Evolutionary conservation across 2,329 filamentous ascomycete genomes (phyloP).

Genomic region (Alternaria rosae): DNA sequence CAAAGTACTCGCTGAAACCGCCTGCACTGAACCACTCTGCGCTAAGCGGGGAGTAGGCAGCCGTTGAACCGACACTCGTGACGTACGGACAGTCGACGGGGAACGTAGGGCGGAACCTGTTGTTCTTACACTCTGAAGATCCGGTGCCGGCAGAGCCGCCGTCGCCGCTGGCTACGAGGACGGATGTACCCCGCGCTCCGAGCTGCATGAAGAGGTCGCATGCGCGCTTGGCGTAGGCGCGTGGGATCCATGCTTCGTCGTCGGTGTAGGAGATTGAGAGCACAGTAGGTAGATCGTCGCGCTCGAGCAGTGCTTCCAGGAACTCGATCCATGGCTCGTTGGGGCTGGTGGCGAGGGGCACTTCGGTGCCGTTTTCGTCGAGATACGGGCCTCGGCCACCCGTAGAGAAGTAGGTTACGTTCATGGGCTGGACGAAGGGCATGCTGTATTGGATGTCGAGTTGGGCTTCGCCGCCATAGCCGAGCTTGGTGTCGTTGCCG

Average conservation of each 20-base stretch:
- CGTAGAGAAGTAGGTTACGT: background rate
- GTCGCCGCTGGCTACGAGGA: background rate
- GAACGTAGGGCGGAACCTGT: background rate
- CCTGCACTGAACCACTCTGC: background rate
- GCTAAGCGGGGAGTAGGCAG: background rate
- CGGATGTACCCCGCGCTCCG: background rate
- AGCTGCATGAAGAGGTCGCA: background rate
- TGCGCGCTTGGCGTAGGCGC: background rate
- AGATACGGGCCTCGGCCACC: background rate
- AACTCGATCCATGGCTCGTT: background rate
- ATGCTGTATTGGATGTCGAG: constrained; percentile 1
- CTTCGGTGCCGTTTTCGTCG: background rate
- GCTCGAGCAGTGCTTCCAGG: background rate
- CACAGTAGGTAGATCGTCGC: background rate
- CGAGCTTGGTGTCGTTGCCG: background rate
- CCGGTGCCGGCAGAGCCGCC: background rate
- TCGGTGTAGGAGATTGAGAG: background rate
- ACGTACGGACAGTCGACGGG: background rate
- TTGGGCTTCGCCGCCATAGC: background rate
- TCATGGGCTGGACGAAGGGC: background rate
- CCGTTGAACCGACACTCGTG: background rate
- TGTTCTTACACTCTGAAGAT: background rate
- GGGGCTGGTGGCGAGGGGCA: background rate
- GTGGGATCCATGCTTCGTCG: background rate
- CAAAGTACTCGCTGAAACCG: background rate